Percentiles rank a stretch among this genome's conserved stretches.
phyloP scores from a whole-genome alignment of 2,329 filamentous ascomycete species.

The Chrysoporthe cubensis region DNA sequence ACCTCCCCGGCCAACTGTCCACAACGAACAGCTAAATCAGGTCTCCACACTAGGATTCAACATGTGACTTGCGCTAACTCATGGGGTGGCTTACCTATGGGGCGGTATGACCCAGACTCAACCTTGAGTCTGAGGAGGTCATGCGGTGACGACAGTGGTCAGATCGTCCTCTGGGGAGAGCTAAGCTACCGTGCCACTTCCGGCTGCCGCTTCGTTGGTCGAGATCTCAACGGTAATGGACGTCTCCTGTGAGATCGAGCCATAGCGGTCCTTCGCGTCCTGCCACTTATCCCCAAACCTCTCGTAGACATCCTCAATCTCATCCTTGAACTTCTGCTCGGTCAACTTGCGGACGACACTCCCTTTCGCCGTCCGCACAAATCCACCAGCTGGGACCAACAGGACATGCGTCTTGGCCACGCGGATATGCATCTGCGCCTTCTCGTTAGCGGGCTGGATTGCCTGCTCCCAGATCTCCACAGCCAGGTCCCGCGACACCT shows the following conservation, averaged over 20 bases:
- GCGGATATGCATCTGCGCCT: slow-evolving; percentile 28
- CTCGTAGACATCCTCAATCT: slow-evolving; percentile 26
- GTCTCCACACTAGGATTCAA: too few species aligned
- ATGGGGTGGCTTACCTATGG: too few species aligned
- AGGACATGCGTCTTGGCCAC: slow-evolving; percentile 31
- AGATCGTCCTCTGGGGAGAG: not conserved
- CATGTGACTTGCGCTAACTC: slow-evolving; percentile 33
- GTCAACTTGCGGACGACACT: slow-evolving; percentile 28
- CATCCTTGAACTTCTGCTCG: slow-evolving; percentile 25
- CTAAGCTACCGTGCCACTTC: too few species aligned
- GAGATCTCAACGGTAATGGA: slow-evolving; percentile 24
- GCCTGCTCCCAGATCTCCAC: slow-evolving; percentile 28
- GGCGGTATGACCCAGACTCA: too few species aligned
- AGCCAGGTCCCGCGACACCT: slow-evolving; percentile 19
- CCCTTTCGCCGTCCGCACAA: slow-evolving; percentile 32
- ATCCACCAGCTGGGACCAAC: slow-evolving; percentile 23
- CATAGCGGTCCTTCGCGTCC: slow-evolving; percentile 28
- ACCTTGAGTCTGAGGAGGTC: not conserved
- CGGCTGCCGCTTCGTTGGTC: not conserved
- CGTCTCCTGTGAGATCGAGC: slow-evolving; percentile 27
- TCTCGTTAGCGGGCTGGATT: slow-evolving; percentile 30
- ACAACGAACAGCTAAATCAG: too few species aligned
- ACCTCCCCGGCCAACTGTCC: too few species aligned
- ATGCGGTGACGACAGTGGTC: slow-evolving; percentile 2
- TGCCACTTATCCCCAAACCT: slow-evolving; percentile 32